Evolutionary conservation across 352 stramenopile species (phyloP).

Genomic region (Phytophthora pisi): DNA sequence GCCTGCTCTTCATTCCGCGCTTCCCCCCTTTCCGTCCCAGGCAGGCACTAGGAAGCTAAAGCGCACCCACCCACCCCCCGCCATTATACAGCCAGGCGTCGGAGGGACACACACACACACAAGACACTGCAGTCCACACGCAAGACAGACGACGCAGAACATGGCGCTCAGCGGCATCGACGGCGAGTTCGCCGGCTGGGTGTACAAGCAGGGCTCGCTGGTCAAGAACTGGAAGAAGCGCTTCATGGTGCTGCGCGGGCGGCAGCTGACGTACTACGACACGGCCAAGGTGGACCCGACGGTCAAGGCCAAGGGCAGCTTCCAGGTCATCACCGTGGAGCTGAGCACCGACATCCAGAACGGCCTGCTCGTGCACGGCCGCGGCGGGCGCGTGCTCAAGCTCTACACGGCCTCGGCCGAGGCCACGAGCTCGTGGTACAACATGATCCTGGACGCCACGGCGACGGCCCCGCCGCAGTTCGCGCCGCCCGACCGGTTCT

Average conservation of each 20-base stretch:
- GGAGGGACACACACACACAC: no score
- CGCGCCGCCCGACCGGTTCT: slow-evolving; percentile 42
- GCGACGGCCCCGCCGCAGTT: slow-evolving; percentile 27
- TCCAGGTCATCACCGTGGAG: slow-evolving; percentile 88
- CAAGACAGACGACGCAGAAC: no score
- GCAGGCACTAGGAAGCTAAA: no score
- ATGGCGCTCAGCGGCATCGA: slow-evolving; percentile 49
- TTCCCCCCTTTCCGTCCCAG: slow-evolving; percentile 10
- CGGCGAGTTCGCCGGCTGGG: slow-evolving; percentile 74
- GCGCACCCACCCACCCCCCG: background rate
- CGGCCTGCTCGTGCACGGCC: slow-evolving; percentile 78
- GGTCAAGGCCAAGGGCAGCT: slow-evolving; percentile 80
- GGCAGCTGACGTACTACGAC: slow-evolving; percentile 87
- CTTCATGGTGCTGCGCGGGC: slow-evolving; percentile 83
- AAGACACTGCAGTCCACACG: no score
- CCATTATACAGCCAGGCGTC: no score
- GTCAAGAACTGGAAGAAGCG: slow-evolving; percentile 88
- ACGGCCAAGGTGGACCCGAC: slow-evolving; percentile 58
- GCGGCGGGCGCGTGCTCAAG: slow-evolving; percentile 83
- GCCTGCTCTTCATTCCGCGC: slow-evolving; percentile 10
- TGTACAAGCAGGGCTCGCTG: slow-evolving; percentile 85
- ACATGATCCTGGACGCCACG: slow-evolving; percentile 78
- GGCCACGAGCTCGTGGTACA: slow-evolving; percentile 71
- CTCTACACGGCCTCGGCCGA: slow-evolving; percentile 85
- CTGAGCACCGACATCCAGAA: slow-evolving; percentile 84